phyloP scores from a whole-genome alignment of 768 basidiomycete genomes.

The Hericium rajendrae region DNA sequence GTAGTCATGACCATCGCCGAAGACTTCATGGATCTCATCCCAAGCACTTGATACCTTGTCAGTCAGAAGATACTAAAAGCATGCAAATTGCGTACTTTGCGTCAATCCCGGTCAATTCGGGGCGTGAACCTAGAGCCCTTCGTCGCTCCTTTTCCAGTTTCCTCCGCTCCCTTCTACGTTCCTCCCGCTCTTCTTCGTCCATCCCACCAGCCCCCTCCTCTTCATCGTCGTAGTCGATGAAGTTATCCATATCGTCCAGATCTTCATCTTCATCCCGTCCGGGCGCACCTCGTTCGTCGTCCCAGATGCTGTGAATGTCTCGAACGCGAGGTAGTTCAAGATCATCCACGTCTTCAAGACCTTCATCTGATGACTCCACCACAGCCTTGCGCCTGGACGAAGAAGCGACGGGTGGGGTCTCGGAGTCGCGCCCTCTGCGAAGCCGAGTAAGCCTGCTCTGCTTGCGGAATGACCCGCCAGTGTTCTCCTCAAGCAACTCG shows the following conservation, averaged over 20 bases:
- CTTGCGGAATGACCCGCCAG: constrained; percentile 56
- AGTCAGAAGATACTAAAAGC: neutral
- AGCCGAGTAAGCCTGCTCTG: constrained; percentile 64
- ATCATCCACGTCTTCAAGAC: constrained; percentile 44
- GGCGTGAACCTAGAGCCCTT: constrained; percentile 54
- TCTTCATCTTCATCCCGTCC: constrained; percentile 49
- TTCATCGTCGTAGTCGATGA: constrained; percentile 70
- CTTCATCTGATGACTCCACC: constrained; percentile 72
- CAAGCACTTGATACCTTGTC: constrained; percentile 52
- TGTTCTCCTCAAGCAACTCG: constrained; percentile 77
- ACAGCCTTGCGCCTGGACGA: constrained; percentile 50
- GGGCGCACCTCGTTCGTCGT: constrained; percentile 52
- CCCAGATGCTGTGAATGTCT: constrained; percentile 73
- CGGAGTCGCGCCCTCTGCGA: constrained; percentile 66
- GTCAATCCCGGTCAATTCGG: constrained; percentile 72
- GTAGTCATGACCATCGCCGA: constrained; percentile 94
- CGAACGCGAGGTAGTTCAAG: constrained; percentile 41
- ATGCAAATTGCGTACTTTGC: constrained; percentile 51
- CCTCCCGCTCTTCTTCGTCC: constrained; percentile 71
- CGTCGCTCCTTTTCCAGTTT: constrained; percentile 60
- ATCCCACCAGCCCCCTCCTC: constrained; percentile 45
- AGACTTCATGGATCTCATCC: constrained; percentile 93
- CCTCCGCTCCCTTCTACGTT: constrained; percentile 56
- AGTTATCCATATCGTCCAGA: constrained; percentile 69
- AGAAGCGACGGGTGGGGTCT: constrained; percentile 55